Evolutionary conservation across 2,329 filamentous ascomycete genomes (phyloP).

Genomic region (Pseudonectria buxi): DNA sequence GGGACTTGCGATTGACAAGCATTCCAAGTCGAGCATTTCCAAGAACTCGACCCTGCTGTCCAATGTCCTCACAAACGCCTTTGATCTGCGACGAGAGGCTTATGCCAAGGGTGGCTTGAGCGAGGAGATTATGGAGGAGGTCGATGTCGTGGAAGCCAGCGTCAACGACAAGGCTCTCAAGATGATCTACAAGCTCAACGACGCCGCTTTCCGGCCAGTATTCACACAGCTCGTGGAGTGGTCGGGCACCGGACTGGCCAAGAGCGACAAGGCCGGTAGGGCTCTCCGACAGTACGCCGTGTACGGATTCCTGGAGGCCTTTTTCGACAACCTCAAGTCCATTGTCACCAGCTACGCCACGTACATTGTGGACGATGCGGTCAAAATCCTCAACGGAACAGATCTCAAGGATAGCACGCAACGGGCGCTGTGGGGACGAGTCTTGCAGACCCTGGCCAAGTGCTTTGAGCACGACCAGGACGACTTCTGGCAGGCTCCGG

Average conservation of each 20-base stretch:
- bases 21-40: constrained; percentile 70
- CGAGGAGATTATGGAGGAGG: constrained; percentile 37
- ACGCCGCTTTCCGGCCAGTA: constrained; percentile 84
- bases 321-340: constrained; percentile 83
- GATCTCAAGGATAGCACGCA: constrained; percentile 45
- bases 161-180: constrained; percentile 69
- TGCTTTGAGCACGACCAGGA: constrained; percentile 88
- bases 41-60: constrained; percentile 69
- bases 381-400: constrained; percentile 50
- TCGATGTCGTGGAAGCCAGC: constrained; percentile 55
- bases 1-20: constrained; percentile 64
- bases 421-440: constrained; percentile 57
- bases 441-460: constrained; percentile 64
- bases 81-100: constrained; percentile 60
- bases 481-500: constrained; percentile 90
- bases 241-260: constrained; percentile 55
- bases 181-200: constrained; percentile 96
- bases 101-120: constrained; percentile 39
- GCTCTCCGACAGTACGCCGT: constrained; percentile 64
- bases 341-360: constrained; percentile 90
- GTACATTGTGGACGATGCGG: constrained; percentile 72
- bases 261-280: constrained; percentile 53
- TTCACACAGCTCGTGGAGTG: constrained; percentile 84
- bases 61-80: constrained; percentile 50
- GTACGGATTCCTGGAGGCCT: constrained; percentile 71